Base-by-base conservation (phyloP, 129 eudicot species). In the Gnaphalium uliginosum region DNA sequence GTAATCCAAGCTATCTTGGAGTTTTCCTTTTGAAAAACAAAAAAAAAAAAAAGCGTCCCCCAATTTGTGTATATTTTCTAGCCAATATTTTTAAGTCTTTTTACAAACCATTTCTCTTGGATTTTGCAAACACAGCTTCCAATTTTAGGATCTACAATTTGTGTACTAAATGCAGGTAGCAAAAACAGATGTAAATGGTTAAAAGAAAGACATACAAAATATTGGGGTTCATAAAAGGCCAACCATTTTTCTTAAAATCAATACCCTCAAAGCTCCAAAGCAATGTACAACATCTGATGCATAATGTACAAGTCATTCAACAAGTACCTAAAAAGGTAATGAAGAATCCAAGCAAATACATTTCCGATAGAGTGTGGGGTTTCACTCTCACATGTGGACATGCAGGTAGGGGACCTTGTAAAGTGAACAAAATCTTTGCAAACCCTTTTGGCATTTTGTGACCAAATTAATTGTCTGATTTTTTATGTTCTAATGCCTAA, bases 381-480 rank as follows among this genome's bases (percentile, higher is more conserved):
- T 75, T 62, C 81, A 80, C 84, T 43, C 70, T 69, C 87, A 78
- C 88, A 80, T 88, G 84, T 86, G 89, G 60, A 65, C 81, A 80
- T 74, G 88, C 53, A 53, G 68, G 69, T 66, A 73, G 78, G 76
- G 85, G 90, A 66, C 83, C 78, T 68, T 67, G 81, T 72, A 76
- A 78, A 68, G 37, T 37, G 43, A 37, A 37, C 43, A 37, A 37
- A 37, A 37, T 37, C 43, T 37, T 37, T 37, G 43, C 43, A 37
- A 37, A 37, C 11, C 43, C 43, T 37, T 37, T 37, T 37, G 43
- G 43, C 43, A 37, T 37, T 37, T 37, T 37, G 43, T 37, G 43
- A 37, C 43, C 11, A 37, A 37, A 37, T 8, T 37, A 37, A 37
- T 37, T 37, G 43, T 37, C 43, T 37, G 43, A 37, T 37, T 0